phyloP scores from a whole-genome alignment of 768 basidiomycete genomes.

The Pleurotus eryngii region DNA sequence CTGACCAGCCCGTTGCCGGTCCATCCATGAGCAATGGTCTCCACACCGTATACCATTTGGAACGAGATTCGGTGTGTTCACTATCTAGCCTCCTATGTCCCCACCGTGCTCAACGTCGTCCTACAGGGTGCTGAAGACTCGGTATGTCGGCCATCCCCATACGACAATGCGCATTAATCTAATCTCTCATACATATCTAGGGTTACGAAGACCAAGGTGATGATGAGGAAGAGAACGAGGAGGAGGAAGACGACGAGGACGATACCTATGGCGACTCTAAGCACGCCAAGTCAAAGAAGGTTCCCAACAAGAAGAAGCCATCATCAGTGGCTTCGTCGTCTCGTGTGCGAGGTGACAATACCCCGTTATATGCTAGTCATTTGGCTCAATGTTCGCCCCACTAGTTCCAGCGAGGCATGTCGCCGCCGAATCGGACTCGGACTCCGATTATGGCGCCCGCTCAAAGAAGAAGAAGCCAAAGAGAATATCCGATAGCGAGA shows the following conservation, averaged over 20 bases:
- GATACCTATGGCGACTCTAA: slow-evolving; percentile 78
- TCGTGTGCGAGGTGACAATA: slow-evolving; percentile 56
- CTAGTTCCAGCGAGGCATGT: slow-evolving; percentile 49
- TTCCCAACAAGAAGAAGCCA: slow-evolving; percentile 66
- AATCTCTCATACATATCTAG: slow-evolving; percentile 24
- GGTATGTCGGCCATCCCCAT: slow-evolving; percentile 36
- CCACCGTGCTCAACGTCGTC: slow-evolving; percentile 12
- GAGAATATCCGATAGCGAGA: slow-evolving; percentile 58
- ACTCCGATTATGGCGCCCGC: slow-evolving; percentile 83
- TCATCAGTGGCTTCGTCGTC: slow-evolving; percentile 32
- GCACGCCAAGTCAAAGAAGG: slow-evolving; percentile 63
- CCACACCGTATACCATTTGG: slow-evolving; percentile 22
- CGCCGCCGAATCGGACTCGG: slow-evolving; percentile 69
- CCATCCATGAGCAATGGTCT: slow-evolving; percentile 27
- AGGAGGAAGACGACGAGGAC: slow-evolving; percentile 62
- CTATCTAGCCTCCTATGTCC: slow-evolving; percentile 6
- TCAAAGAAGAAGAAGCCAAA: slow-evolving; percentile 83
- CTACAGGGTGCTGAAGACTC: slow-evolving; percentile 54
- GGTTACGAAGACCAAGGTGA: slow-evolving; percentile 57
- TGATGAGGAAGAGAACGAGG: slow-evolving; percentile 49
- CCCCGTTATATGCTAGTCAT: slow-evolving; percentile 9
- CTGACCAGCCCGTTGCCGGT: slow-evolving; percentile 33
- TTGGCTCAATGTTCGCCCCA: slow-evolving; percentile 14
- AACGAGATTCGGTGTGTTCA: slow-evolving; percentile 38
- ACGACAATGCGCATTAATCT: slow-evolving; percentile 11